Evolutionary conservation across 2,329 filamentous ascomycete genomes (phyloP).

Genomic region (Apiospora koreana): DNA sequence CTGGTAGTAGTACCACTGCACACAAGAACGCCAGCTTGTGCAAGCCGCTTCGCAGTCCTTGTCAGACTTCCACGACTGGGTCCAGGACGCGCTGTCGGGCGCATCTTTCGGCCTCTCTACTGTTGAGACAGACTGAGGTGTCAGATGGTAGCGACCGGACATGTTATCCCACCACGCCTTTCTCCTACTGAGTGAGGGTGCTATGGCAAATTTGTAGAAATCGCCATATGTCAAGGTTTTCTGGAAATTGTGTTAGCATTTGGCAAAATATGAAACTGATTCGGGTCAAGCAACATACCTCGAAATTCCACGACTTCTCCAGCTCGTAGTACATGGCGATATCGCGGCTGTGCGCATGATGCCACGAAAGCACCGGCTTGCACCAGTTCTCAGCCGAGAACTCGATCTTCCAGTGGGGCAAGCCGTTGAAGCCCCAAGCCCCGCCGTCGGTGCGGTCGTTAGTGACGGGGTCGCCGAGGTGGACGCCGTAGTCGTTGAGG

Average conservation of each 20-base stretch:
- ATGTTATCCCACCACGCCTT: constrained; percentile 4
- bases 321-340: constrained; percentile 6
- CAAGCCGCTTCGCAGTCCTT: neutral
- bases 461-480: neutral
- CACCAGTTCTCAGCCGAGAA: constrained; percentile 3
- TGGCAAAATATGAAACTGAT: neutral
- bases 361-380: constrained; percentile 1
- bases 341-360: constrained; percentile 1
- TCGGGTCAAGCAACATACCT: neutral
- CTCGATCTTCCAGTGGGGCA: neutral
- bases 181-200: neutral
- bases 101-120: neutral
- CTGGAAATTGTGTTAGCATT: neutral
- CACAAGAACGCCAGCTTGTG: neutral
- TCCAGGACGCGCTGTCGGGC: neutral
- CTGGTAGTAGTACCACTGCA: constrained; percentile 10
- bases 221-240: neutral
- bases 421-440: neutral
- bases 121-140: neutral
- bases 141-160: neutral
- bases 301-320: constrained; percentile 4
- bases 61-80: neutral
- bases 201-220: neutral
- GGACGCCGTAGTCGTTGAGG: neutral
- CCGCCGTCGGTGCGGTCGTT: neutral